Evolutionary conservation across 441 rosid species (phyloP).

Genomic region (Populus tomentosa): DNA sequence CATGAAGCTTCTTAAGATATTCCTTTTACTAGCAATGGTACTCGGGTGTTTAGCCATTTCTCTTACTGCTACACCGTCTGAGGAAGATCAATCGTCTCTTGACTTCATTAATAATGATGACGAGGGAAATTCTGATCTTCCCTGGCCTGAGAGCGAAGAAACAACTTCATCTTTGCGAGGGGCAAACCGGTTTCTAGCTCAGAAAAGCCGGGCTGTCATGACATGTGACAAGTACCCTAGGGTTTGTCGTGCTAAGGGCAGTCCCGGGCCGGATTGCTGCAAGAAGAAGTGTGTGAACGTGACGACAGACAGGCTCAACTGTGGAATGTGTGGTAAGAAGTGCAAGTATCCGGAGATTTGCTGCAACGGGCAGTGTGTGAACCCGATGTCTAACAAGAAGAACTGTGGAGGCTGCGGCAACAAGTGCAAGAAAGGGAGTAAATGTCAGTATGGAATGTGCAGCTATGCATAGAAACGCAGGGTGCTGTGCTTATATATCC

Average conservation of each 20-base stretch:
- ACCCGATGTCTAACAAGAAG: constrained; percentile 42
- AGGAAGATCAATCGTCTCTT: neutral
- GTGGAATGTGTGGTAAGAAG: constrained; percentile 60
- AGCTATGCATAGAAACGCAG: constrained; percentile 42
- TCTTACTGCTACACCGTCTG: constrained; percentile 10
- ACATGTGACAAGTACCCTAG: constrained; percentile 49
- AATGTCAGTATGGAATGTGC: constrained; percentile 60
- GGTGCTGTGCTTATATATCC: too few species aligned
- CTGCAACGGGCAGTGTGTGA: constrained; percentile 62
- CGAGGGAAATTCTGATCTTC: neutral
- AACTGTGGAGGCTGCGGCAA: constrained; percentile 63
- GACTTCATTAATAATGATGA: neutral
- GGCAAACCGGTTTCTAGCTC: constrained; percentile 19
- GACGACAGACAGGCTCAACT: constrained; percentile 34
- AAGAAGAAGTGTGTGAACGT: constrained; percentile 53
- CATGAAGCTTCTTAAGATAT: constrained; percentile 33
- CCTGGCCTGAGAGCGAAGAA: constrained; percentile 9
- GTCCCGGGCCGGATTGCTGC: constrained; percentile 66
- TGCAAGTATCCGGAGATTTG: constrained; percentile 54
- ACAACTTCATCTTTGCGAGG: constrained; percentile 15
- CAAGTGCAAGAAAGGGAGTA: constrained; percentile 46
- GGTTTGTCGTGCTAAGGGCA: constrained; percentile 47
- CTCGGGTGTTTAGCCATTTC: constrained; percentile 13
- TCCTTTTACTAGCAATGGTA: constrained; percentile 18
- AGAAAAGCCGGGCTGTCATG: neutral